phyloP scores from a whole-genome alignment of 495 filamentous ascomycete species.

The Neurospora sp. region DNA sequence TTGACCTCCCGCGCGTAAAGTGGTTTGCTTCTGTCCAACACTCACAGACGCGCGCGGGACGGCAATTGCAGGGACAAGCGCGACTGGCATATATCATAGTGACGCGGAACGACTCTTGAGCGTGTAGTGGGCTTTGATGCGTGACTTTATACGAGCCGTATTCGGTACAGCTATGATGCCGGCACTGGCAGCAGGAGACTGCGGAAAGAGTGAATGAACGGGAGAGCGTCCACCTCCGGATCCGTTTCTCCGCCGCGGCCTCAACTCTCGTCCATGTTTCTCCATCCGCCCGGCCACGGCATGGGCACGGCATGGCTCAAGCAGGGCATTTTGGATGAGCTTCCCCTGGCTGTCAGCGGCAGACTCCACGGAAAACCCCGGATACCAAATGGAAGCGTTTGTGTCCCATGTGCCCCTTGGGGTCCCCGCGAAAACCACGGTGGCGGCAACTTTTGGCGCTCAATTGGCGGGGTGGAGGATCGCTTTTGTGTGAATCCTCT shows the following conservation, averaged over 20 bases:
- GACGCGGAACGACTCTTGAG: background rate
- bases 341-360: background rate
- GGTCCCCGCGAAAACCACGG: conserved; percentile 1
- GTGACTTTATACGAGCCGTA: background rate
- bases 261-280: background rate
- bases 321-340: background rate
- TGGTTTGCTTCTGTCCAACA: background rate
- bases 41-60: background rate
- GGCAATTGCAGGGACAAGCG: background rate
- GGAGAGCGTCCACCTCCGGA: background rate
- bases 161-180: background rate
- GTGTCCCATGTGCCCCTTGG: background rate
- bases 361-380: background rate
- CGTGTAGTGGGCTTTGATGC: background rate
- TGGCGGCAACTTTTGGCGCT: background rate
- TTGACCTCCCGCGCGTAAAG: background rate
- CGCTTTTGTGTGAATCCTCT: background rate
- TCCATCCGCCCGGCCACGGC: background rate
- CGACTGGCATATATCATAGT: background rate
- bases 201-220: background rate
- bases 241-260: background rate
- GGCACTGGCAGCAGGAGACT: background rate
- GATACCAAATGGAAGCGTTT: conserved; percentile 1
- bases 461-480: conserved; percentile 4
- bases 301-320: background rate